Evolutionary conservation across 148 eudicot genomes (phyloP), one percentile per base, ranked within the genome.

Genomic region (Spergularia bocconei): DNA sequence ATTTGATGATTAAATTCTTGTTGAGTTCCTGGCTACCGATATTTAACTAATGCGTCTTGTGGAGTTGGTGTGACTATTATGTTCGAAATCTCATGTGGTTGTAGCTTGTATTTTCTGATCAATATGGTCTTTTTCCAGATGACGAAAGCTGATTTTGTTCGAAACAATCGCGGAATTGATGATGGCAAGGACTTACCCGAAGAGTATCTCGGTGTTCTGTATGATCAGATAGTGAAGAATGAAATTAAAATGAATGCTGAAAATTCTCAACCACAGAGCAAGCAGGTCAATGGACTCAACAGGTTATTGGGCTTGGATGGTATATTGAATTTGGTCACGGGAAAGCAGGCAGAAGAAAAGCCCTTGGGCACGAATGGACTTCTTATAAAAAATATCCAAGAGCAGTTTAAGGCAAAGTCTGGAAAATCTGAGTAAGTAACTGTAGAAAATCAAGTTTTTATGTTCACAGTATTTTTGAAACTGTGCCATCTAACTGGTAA

Each of bases 221-320:
- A 95, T 85, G 99, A 95, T 79, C 93, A 95, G 63, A 89, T 92
- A 76, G 97, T 90, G 78, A 92, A 86, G 82, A 87, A 95, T 81
- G 99, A 95, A 86, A 95, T 95, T 70, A 92, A 95, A 86, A 92
- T 95, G 96, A 95, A 88, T 77, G 92, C 97, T 19, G 97, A 90
- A 65, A 73, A 77, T 78, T 87, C 93, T 87, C 91, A 81, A 81
- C 96, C 99, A 44, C 87, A 90, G 82, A 92, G 86, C 91, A 95
- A 89, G 86, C 96, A 90, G 79, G 87, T 85, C 54, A 95, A 92
- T 75, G 84, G 96, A 72, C 83, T 92, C 17, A 95, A 93, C 86
- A 91, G 84, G 78, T 82, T 95, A 75, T 80, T 92, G 81, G 99
- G 99, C 75, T 86, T 95, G 86, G 99, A 95, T 79, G 93, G 97